Evolutionary conservation across 345 rosid species (phyloP).

Genomic region (Eucalyptus shirleyi): DNA sequence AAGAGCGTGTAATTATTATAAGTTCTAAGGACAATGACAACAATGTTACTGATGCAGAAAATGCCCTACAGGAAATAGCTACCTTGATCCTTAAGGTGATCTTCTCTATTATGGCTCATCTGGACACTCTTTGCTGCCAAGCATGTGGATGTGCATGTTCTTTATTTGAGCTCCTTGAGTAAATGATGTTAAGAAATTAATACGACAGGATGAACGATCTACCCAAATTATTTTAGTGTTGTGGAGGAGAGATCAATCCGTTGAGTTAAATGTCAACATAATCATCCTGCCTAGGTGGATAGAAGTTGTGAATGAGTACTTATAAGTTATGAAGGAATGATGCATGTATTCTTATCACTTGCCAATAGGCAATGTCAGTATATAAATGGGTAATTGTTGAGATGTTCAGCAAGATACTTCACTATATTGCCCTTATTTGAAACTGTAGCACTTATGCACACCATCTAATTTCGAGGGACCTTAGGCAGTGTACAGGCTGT

Average conservation of each 20-base stretch:
- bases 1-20: constrained; percentile 66
- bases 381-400: neutral
- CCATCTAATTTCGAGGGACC: neutral
- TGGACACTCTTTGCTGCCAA: neutral
- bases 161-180: neutral
- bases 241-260: neutral
- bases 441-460: neutral
- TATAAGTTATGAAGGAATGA: neutral
- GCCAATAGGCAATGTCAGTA: neutral
- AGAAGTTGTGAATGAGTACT: neutral
- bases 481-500: neutral
- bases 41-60: constrained; percentile 35
- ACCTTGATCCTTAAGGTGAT: constrained; percentile 34
- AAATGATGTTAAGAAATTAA: neutral
- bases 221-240: neutral
- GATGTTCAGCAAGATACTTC: neutral
- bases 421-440: neutral
- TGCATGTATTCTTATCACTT: neutral
- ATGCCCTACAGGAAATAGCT: constrained; percentile 47
- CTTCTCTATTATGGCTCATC: neutral
- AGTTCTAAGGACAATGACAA: constrained; percentile 42
- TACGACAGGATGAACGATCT: neutral
- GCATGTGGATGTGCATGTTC: neutral
- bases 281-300: neutral
- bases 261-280: neutral